These are phyloP conservation scores for Diutina siamensis DNA, from an alignment of 1,139 yeast species.

Conservation along the genomic window DNA sequence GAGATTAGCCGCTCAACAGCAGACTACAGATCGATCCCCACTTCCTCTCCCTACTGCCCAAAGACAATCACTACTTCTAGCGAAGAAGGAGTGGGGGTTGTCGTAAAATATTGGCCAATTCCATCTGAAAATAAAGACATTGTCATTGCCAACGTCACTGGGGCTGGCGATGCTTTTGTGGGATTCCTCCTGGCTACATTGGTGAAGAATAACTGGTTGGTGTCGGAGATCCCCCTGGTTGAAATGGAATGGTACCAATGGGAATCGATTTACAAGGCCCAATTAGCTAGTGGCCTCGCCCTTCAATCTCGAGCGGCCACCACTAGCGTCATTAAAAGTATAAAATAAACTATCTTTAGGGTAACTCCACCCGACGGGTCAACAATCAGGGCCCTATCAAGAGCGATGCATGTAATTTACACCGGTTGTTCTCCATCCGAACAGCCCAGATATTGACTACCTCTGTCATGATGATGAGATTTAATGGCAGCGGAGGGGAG, in stretches of 20 bases:
- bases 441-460: too few species aligned
- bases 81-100: constrained; percentile 31
- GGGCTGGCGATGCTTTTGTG: constrained; percentile 46
- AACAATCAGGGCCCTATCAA: too few species aligned
- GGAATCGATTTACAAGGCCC: constrained; percentile 34
- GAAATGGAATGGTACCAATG: constrained; percentile 24
- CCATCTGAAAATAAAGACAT: constrained; percentile 25
- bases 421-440: too few species aligned
- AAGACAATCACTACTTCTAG: constrained; percentile 12
- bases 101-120: constrained; percentile 51
- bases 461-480: too few species aligned
- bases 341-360: background rate
- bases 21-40: constrained; percentile 22
- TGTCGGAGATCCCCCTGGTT: constrained; percentile 14
- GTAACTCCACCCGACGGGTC: background rate
- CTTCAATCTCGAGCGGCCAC: constrained; percentile 23
- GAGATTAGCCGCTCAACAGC: constrained; percentile 19
- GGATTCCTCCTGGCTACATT: constrained; percentile 2
- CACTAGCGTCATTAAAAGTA: constrained; percentile 8
- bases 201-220: constrained; percentile 14
- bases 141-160: constrained; percentile 43
- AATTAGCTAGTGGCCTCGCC: constrained; percentile 42
- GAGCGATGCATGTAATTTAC: too few species aligned
- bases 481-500: too few species aligned
- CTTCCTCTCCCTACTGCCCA: constrained; percentile 23